These are phyloP conservation scores for Penicillium arizonense DNA, from an alignment of 495 filamentous ascomycete species.

Conservation along the genomic window DNA sequence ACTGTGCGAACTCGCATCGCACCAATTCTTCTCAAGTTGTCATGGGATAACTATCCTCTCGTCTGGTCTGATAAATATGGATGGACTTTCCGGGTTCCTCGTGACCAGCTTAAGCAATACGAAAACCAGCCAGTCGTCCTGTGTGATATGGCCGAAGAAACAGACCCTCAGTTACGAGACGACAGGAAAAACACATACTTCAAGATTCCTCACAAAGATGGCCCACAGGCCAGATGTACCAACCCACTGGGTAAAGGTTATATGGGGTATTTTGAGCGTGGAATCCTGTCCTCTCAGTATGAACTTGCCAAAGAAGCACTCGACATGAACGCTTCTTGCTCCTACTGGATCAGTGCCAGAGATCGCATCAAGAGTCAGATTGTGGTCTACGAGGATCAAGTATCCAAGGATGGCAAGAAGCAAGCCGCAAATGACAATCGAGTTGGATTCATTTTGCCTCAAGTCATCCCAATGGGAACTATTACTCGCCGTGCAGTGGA, in stretches of 20 bases:
- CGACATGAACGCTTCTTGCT: slow-evolving; percentile 97
- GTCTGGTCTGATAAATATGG: slow-evolving; percentile 91
- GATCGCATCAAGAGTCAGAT: slow-evolving; percentile 91
- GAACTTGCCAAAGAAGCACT: slow-evolving; percentile 88
- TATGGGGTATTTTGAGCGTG: slow-evolving; percentile 85
- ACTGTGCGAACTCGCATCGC: slow-evolving; percentile 86
- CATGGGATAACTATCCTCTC: slow-evolving; percentile 87
- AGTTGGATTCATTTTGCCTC: slow-evolving; percentile 92
- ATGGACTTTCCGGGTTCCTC: slow-evolving; percentile 84
- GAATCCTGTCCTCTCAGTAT: slow-evolving; percentile 80
- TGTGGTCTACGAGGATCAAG: slow-evolving; percentile 79
- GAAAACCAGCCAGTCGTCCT: slow-evolving; percentile 64
- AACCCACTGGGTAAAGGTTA: slow-evolving; percentile 91
- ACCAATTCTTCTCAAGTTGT: slow-evolving; percentile 77
- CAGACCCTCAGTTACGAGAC: slow-evolving; percentile 58
- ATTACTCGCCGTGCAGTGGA: slow-evolving; percentile 96
- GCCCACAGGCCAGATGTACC: slow-evolving; percentile 76
- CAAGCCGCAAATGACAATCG: slow-evolving; percentile 25
- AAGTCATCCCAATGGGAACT: slow-evolving; percentile 98
- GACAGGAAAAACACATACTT: slow-evolving; percentile 72
- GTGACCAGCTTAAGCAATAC: slow-evolving; percentile 61
- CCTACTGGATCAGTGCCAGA: slow-evolving; percentile 96
- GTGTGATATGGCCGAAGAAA: slow-evolving; percentile 77
- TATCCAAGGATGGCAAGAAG: slow-evolving; percentile 22
- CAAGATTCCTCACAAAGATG: slow-evolving; percentile 95